Evolutionary conservation across 768 basidiomycete genomes (phyloP).

Genomic region (Infundibulicybe gibba): DNA sequence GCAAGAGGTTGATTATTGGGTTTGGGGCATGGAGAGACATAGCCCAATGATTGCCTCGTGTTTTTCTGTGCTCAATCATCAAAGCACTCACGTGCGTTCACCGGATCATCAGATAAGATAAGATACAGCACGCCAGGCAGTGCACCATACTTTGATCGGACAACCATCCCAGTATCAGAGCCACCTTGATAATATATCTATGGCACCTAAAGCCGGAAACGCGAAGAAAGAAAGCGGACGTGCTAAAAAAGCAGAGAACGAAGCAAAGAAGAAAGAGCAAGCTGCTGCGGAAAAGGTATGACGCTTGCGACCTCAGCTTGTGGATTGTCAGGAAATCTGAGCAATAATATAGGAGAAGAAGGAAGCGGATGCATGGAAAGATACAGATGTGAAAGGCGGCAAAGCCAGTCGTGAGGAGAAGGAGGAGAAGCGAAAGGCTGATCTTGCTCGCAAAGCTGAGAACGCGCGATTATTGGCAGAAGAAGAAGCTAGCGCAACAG

Average conservation of each 20-base stretch:
- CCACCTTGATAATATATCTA: slow-evolving; percentile 22
- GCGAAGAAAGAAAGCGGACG: slow-evolving; percentile 89
- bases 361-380: slow-evolving; percentile 67
- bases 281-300: slow-evolving; percentile 58
- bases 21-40: too few relatives aligned
- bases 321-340: not conserved
- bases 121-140: too few relatives aligned
- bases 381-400: slow-evolving; percentile 54
- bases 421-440: slow-evolving; percentile 78
- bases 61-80: too few relatives aligned
- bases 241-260: slow-evolving; percentile 91
- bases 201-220: slow-evolving; percentile 88
- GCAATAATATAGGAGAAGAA: slow-evolving; percentile 57
- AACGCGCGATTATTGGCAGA: slow-evolving; percentile 82
- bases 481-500: slow-evolving; percentile 67
- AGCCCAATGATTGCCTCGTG: too few relatives aligned
- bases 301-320: slow-evolving; percentile 1
- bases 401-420: slow-evolving; percentile 67
- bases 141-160: too few relatives aligned
- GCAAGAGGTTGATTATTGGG: not conserved
- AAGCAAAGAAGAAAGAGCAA: slow-evolving; percentile 70
- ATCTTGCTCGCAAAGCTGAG: slow-evolving; percentile 84
- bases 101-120: too few relatives aligned
- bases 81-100: too few relatives aligned
- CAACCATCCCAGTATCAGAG: too few relatives aligned